A percentile compares a stretch with the other conserved stretches of the same genome.
These are phyloP conservation scores for Phoma sp. DNA, from an alignment of 2,329 filamentous ascomycete species.

Conservation along the genomic window DNA sequence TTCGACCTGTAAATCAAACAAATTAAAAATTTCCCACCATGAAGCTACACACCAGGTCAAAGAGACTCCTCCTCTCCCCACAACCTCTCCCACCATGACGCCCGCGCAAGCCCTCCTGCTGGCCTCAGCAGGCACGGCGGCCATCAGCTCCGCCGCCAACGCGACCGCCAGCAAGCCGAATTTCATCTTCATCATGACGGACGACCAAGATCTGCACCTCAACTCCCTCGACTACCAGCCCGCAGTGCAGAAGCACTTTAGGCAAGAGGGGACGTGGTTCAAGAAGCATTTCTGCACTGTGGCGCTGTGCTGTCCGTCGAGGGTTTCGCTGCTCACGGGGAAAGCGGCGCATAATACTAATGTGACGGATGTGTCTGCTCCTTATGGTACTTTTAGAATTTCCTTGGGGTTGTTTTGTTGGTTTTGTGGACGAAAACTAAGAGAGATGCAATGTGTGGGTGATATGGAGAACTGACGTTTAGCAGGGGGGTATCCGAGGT, in stretches of 20 bases:
- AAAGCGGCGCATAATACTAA: slow-evolving; percentile 74
- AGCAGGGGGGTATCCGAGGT: slow-evolving; percentile 67
- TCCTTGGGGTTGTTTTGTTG: too few species aligned
- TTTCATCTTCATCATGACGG: slow-evolving; percentile 71
- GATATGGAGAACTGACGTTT: not conserved
- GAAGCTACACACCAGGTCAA: not conserved
- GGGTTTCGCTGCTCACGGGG: slow-evolving; percentile 70
- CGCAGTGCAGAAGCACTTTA: slow-evolving; percentile 61
- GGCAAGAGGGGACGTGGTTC: slow-evolving; percentile 65
- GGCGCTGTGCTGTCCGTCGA: slow-evolving; percentile 70
- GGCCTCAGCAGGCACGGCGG: slow-evolving; percentile 8
- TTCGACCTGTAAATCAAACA: too few species aligned
- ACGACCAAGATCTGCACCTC: slow-evolving; percentile 70
- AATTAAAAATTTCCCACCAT: too few species aligned
- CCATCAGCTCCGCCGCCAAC: not conserved
- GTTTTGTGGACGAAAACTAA: too few species aligned
- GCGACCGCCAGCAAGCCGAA: slow-evolving; percentile 49
- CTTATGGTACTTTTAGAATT: slow-evolving; percentile 53
- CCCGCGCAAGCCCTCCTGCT: slow-evolving; percentile 16
- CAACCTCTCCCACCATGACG: slow-evolving; percentile 4
- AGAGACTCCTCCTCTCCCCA: not conserved
- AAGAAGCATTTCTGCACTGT: slow-evolving; percentile 70
- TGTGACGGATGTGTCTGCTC: slow-evolving; percentile 65
- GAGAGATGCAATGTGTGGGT: too few species aligned
- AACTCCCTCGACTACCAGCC: slow-evolving; percentile 68